These are phyloP conservation scores for Boletellus sp. DNA, from an alignment of 1,284 basidiomycete genomes.

Conservation along the genomic window DNA sequence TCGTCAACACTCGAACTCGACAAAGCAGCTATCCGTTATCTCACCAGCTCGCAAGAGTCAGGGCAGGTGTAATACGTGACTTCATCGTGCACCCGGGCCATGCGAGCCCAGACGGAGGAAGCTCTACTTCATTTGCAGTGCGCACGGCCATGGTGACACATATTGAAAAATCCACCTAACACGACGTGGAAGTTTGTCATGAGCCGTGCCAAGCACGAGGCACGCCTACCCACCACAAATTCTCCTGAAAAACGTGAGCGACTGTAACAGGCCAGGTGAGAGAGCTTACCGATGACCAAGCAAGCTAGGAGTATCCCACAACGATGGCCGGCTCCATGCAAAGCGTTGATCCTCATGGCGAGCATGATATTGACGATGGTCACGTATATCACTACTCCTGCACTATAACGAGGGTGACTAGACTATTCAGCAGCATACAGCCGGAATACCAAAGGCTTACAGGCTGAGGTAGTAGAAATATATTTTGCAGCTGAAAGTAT, in stretches of 20 bases:
- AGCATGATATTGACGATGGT: conserved; percentile 23
- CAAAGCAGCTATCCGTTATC: neutral
- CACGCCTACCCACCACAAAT: conserved; percentile 10
- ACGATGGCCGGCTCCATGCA: conserved; percentile 2
- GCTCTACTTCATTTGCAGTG: conserved; percentile 11
- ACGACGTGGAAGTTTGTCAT: neutral
- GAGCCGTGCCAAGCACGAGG: neutral
- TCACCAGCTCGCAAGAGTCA: conserved; percentile 22
- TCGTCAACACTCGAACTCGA: conserved; percentile 1
- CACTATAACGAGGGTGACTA: conserved; percentile 5
- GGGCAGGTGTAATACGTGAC: conserved; percentile 12
- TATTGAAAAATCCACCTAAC: conserved; percentile 19
- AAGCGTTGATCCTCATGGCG: conserved; percentile 14
- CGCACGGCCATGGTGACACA: conserved; percentile 16
- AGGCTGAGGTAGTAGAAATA: conserved; percentile 22
- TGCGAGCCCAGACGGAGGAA: conserved; percentile 15
- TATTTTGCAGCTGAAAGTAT: conserved; percentile 15
- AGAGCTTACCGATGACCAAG: conserved; percentile 16
- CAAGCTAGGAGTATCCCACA: conserved; percentile 13
- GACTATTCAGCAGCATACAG: neutral
- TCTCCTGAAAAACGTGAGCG: conserved; percentile 9
- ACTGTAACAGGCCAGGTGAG: neutral
- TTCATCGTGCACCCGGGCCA: conserved; percentile 18
- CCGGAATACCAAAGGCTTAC: conserved; percentile 4
- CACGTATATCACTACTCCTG: conserved; percentile 17